phyloP scores from a whole-genome alignment of 1,139 yeast genomes.

The Yamadazyma diospyri region DNA sequence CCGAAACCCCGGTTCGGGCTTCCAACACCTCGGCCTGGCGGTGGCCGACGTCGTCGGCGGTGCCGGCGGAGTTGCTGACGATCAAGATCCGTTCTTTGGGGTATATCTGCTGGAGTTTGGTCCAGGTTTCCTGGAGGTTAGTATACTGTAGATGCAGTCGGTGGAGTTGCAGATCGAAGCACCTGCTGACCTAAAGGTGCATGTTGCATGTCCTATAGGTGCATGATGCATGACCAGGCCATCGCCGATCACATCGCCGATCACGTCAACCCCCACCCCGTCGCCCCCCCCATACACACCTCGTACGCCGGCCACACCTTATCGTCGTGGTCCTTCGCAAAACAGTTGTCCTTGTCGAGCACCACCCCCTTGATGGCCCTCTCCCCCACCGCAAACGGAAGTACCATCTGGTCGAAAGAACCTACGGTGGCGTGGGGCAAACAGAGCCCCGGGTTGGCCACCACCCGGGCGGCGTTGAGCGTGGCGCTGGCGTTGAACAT shows the following conservation, averaged over 20 bases:
- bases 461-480: slow-evolving; percentile 56
- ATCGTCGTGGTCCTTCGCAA: slow-evolving; percentile 80
- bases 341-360: slow-evolving; percentile 92
- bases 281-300: slow-evolving; percentile 32
- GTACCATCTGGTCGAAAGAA: slow-evolving; percentile 58
- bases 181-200: no score
- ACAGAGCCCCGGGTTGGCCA: slow-evolving; percentile 64
- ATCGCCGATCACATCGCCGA: no score
- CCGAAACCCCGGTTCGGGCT: slow-evolving; percentile 66
- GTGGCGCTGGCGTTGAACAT: slow-evolving; percentile 72
- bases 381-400: slow-evolving; percentile 37
- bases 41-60: slow-evolving; percentile 64
- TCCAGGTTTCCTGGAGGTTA: slow-evolving; percentile 49
- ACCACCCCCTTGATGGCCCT: slow-evolving; percentile 69
- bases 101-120: slow-evolving; percentile 46
- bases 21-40: slow-evolving; percentile 67
- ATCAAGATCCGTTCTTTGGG: slow-evolving; percentile 69
- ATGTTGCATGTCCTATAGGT: no score
- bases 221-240: no score
- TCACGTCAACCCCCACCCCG: no score
- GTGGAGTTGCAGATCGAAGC: no score
- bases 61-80: slow-evolving; percentile 93
- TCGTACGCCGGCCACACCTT: slow-evolving; percentile 65
- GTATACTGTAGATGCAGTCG: no score
- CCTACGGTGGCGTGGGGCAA: slow-evolving; percentile 63